A percentile compares a stretch with the other conserved stretches of the same genome.
These are phyloP conservation scores for Alternaria sp. DNA, from an alignment of 2,329 filamentous ascomycete genomes.

Conservation along the genomic window DNA sequence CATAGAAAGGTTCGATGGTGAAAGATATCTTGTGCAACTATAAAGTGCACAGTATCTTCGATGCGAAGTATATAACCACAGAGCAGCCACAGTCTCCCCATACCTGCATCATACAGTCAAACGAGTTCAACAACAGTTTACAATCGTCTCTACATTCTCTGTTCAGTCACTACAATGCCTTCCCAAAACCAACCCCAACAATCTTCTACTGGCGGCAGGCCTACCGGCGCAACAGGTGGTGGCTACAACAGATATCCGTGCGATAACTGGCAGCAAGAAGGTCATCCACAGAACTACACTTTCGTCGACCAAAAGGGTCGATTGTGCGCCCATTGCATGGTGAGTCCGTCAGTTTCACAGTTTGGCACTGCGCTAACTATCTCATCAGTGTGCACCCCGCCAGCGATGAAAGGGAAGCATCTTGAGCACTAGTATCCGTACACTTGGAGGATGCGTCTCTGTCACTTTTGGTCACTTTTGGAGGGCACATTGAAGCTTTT, in stretches of 20 bases:
- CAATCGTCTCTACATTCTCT: not conserved
- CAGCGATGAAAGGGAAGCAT: constrained; percentile 14
- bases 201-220: constrained; percentile 27
- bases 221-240: constrained; percentile 37
- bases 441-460: not conserved
- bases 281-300: constrained; percentile 30
- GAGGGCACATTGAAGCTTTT: not conserved
- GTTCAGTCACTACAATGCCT: constrained; percentile 23
- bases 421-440: not conserved
- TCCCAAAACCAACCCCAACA: constrained; percentile 18
- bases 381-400: constrained; percentile 34
- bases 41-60: constrained; percentile 22
- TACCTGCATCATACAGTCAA: not conserved
- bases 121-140: not conserved
- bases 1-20: constrained; percentile 18
- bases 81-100: constrained; percentile 2
- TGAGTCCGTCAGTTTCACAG: constrained; percentile 26
- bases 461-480: not conserved
- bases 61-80: constrained; percentile 12
- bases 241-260: constrained; percentile 31
- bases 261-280: constrained; percentile 29
- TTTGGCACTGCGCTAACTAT: constrained; percentile 25
- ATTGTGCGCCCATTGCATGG: constrained; percentile 35
- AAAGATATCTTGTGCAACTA: constrained; percentile 23
- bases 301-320: constrained; percentile 28